A percentile compares a stretch with the other conserved stretches of the same genome.
phyloP scores from a whole-genome alignment of 2,329 filamentous ascomycete species.

The Scorias spongiosa region DNA sequence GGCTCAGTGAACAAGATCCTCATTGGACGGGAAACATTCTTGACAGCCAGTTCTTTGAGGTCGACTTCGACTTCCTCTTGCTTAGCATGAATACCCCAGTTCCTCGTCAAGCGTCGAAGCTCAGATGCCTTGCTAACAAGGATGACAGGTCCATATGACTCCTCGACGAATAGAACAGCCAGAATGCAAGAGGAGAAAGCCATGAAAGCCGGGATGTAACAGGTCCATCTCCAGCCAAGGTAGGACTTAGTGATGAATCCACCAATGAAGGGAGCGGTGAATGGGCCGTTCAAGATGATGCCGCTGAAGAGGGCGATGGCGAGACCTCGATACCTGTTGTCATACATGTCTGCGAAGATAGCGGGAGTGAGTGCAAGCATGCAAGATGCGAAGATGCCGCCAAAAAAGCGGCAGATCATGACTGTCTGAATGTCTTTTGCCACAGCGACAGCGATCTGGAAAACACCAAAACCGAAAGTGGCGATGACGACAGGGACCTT shows the following conservation, averaged over 20 bases:
- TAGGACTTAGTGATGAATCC: slow-evolving; percentile 19
- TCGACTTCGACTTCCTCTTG: slow-evolving; percentile 26
- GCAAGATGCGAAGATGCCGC: slow-evolving; percentile 21
- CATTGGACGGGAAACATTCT: slow-evolving; percentile 26
- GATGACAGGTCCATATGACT: slow-evolving; percentile 44
- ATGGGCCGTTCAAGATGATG: slow-evolving; percentile 21
- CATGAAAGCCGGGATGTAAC: slow-evolving; percentile 39
- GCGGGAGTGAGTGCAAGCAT: slow-evolving; percentile 33
- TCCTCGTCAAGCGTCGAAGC: slow-evolving; percentile 38
- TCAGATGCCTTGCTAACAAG: slow-evolving; percentile 41
- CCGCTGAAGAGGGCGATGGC: slow-evolving; percentile 23
- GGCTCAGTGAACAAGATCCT: slow-evolving; percentile 35
- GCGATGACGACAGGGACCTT: slow-evolving; percentile 18
- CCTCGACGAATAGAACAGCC: slow-evolving; percentile 38
- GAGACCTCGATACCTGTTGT: slow-evolving; percentile 23
- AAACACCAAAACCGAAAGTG: slow-evolving; percentile 24
- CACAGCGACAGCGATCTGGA: slow-evolving; percentile 32
- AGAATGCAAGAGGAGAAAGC: slow-evolving; percentile 35
- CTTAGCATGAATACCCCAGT: slow-evolving; percentile 46
- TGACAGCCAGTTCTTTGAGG: slow-evolving; percentile 20
- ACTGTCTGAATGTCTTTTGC: slow-evolving; percentile 24
- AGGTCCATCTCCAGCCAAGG: slow-evolving; percentile 36
- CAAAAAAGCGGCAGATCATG: slow-evolving; percentile 24
- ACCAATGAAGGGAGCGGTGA: slow-evolving; percentile 18
- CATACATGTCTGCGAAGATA: slow-evolving; percentile 42